phyloP scores from a whole-genome alignment of 2,329 filamentous ascomycete genomes.

The Pseudohalonectria lignicola region DNA sequence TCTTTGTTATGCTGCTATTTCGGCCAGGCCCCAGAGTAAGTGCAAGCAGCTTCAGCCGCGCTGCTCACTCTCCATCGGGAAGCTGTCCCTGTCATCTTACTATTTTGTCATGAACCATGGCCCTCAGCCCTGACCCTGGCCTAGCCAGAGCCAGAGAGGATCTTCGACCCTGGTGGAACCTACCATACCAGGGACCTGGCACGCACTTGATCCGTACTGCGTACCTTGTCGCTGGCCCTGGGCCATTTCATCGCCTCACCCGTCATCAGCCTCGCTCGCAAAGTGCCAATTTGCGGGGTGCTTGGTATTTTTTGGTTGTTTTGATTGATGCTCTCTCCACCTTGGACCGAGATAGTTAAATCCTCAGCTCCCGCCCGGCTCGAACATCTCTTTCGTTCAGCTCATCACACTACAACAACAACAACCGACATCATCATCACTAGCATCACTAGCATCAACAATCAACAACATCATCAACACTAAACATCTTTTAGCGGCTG shows the following conservation, averaged over 20 bases:
- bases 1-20: neutral
- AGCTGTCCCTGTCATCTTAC: constrained; percentile 2
- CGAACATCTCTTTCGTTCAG: neutral
- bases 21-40: neutral
- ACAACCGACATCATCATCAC: neutral
- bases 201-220: no score
- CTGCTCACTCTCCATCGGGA: constrained; percentile 3
- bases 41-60: neutral
- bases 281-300: neutral
- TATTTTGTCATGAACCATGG: no score
- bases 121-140: no score
- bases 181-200: no score
- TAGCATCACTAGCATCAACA: neutral
- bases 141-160: no score
- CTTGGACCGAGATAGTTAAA: constrained; percentile 1
- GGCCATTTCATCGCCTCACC: no score
- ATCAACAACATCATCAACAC: neutral
- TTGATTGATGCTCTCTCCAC: no score
- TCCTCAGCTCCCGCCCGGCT: neutral
- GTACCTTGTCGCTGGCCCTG: no score
- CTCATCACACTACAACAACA: neutral
- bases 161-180: no score
- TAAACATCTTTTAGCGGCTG: neutral
- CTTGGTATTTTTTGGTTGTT: neutral
- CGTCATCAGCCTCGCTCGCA: neutral